These are phyloP conservation scores for Coemansia sp. DNA, from an alignment of 192 early-diverging fungal genomes.

Conservation along the genomic window DNA sequence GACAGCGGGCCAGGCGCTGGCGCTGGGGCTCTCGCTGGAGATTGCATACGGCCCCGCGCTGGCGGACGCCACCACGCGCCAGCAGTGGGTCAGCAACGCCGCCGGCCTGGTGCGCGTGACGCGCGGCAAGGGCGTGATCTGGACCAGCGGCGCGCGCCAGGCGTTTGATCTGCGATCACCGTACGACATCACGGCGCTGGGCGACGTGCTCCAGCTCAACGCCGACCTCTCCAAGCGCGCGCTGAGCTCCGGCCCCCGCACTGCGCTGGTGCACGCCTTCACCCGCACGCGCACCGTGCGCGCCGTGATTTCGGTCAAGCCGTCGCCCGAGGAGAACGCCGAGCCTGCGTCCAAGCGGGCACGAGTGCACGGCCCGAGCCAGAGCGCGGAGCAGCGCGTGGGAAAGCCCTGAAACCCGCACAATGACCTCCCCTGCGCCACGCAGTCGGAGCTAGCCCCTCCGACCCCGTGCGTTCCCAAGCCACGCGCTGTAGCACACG, in stretches of 20 bases:
- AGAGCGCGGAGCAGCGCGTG: background rate
- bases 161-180: conserved; percentile 39
- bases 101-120: conserved; percentile 39
- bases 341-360: conserved; percentile 9
- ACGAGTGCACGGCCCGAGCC: background rate
- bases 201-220: conserved; percentile 44
- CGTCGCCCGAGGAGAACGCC: background rate
- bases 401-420: too few relatives aligned
- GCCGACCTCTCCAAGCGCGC: conserved; percentile 39
- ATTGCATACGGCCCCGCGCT: conserved; percentile 30
- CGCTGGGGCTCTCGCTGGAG: conserved; percentile 25
- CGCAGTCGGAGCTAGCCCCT: too few relatives aligned
- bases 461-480: too few relatives aligned
- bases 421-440: too few relatives aligned
- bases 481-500: too few relatives aligned
- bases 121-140: conserved; percentile 25
- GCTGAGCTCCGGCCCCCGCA: conserved; percentile 22
- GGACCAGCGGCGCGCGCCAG: conserved; percentile 33
- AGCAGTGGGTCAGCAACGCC: conserved; percentile 50
- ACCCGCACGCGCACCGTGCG: conserved; percentile 36
- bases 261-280: conserved; percentile 35
- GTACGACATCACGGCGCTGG: conserved; percentile 37
- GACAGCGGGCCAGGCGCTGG: conserved; percentile 36
- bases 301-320: conserved; percentile 16
- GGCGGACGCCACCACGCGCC: conserved; percentile 15